phyloP scores from a whole-genome alignment of 495 filamentous ascomycete genomes.

The Cryomyces minteri region DNA sequence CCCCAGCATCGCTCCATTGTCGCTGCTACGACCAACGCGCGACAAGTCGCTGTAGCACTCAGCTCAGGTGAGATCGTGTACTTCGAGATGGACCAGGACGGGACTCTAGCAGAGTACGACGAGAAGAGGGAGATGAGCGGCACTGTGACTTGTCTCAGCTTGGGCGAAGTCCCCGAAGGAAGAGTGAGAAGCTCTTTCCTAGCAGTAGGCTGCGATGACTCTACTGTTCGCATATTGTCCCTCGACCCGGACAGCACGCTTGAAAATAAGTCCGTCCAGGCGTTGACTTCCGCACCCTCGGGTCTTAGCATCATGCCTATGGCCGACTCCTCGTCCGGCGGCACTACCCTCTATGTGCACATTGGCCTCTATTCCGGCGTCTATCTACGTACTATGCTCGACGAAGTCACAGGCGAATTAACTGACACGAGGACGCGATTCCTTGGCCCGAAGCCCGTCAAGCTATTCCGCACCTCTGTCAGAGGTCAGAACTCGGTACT shows the following conservation, averaged over 20 bases:
- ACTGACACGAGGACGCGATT: conserved; percentile 90
- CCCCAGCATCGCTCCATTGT: conserved; percentile 90
- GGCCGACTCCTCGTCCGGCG: conserved; percentile 67
- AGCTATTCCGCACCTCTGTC: conserved; percentile 71
- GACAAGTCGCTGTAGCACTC: conserved; percentile 82
- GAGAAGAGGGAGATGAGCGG: conserved; percentile 91
- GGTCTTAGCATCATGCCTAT: conserved; percentile 85
- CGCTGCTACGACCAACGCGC: conserved; percentile 83
- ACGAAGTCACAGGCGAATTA: conserved; percentile 85
- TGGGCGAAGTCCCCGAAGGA: conserved; percentile 88
- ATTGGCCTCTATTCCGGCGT: conserved; percentile 92
- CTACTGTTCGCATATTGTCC: conserved; percentile 80
- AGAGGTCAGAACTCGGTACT: conserved; percentile 75
- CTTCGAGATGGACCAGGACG: conserved; percentile 91
- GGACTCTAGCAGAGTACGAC: conserved; percentile 80
- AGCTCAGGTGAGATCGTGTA: conserved; percentile 94
- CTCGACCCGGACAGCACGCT: conserved; percentile 79
- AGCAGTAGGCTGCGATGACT: conserved; percentile 93
- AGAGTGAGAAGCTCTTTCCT: conserved; percentile 70
- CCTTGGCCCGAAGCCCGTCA: conserved; percentile 72
- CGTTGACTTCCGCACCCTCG: conserved; percentile 74
- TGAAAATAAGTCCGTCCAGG: conserved; percentile 85
- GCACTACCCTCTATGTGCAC: conserved; percentile 75
- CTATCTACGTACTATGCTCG: conserved; percentile 82
- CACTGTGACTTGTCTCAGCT: conserved; percentile 81